phyloP scores from a whole-genome alignment of 257 asterid species.

The Solanum microdontum region DNA sequence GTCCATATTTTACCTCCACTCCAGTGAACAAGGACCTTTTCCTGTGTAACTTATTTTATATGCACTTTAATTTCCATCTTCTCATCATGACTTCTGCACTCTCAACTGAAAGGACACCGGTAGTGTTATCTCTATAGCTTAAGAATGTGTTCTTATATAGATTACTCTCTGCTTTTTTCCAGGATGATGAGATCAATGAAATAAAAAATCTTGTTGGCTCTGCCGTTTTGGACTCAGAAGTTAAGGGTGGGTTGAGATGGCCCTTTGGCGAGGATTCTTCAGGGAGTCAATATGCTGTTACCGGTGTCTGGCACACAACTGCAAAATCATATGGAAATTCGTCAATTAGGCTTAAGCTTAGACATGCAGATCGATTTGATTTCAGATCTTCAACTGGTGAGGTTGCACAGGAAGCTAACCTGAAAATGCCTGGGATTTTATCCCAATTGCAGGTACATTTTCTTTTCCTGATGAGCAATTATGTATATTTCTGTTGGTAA shows the following conservation, averaged over 20 bases:
- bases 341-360: constrained; percentile 29
- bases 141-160: background rate
- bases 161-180: background rate
- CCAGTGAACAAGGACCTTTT: background rate
- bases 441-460: constrained; percentile 26
- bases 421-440: constrained; percentile 25
- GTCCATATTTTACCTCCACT: background rate
- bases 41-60: background rate
- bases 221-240: constrained; percentile 30
- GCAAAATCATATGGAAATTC: constrained; percentile 19
- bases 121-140: background rate
- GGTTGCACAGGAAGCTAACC: constrained; percentile 28
- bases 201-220: constrained; percentile 23
- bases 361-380: constrained; percentile 42
- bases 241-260: constrained; percentile 46
- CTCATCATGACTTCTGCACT: background rate
- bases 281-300: constrained; percentile 26
- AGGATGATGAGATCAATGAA: constrained; percentile 33
- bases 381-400: constrained; percentile 36
- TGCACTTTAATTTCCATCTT: background rate
- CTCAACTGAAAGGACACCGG: background rate
- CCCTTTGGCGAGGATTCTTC: constrained; percentile 29
- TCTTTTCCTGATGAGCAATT: background rate
- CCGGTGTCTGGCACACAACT: constrained; percentile 31
- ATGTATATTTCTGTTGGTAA: background rate